Percentiles rank a stretch among this genome's conserved stretches.
phyloP scores from a whole-genome alignment of 2,329 filamentous ascomycete genomes.

The Neofusicoccum laricinum region DNA sequence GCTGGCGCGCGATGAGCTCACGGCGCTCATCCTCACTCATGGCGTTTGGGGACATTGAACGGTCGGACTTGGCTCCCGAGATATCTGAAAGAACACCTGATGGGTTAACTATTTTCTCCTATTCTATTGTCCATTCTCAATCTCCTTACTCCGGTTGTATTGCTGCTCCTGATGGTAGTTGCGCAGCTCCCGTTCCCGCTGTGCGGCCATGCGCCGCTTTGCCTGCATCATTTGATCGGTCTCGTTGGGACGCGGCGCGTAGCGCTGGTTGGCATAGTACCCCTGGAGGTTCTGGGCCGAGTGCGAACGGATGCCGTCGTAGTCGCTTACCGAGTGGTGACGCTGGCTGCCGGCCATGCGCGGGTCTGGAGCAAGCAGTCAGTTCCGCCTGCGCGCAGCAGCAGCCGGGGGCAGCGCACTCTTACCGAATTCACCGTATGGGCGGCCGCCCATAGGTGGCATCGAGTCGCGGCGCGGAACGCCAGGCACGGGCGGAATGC shows the following conservation, averaged over 20 bases:
- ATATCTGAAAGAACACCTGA: slow-evolving; percentile 66
- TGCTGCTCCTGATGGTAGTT: slow-evolving; percentile 99
- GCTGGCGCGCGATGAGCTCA: slow-evolving; percentile 92
- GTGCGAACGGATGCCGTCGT: slow-evolving; percentile 71
- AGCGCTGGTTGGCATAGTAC: slow-evolving; percentile 91
- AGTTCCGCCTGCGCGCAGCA: slow-evolving; percentile 9
- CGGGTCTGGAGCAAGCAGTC: slow-evolving; percentile 55
- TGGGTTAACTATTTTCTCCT: slow-evolving; percentile 39
- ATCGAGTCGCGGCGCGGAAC: slow-evolving; percentile 72
- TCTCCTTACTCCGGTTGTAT: slow-evolving; percentile 97
- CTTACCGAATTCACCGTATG: slow-evolving; percentile 36
- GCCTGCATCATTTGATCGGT: slow-evolving; percentile 98
- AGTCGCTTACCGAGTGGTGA: slow-evolving; percentile 82
- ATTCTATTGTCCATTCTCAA: slow-evolving; percentile 67
- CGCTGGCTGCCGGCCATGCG: slow-evolving; percentile 67
- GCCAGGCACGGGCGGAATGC: slow-evolving; percentile 6
- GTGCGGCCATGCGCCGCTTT: slow-evolving; percentile 98
- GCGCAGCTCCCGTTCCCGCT: slow-evolving; percentile 96
- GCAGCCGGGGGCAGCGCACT: slow-evolving; percentile 10
- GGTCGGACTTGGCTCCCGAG: slow-evolving; percentile 76
- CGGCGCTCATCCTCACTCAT: slow-evolving; percentile 96
- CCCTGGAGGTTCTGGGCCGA: slow-evolving; percentile 79
- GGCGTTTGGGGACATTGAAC: slow-evolving; percentile 76
- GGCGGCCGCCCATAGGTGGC: slow-evolving; percentile 58
- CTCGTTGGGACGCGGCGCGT: slow-evolving; percentile 83